Conservation (phyloP, 2,329 filamentous ascomycete species). For the Trichoderma sp. region DNA sequence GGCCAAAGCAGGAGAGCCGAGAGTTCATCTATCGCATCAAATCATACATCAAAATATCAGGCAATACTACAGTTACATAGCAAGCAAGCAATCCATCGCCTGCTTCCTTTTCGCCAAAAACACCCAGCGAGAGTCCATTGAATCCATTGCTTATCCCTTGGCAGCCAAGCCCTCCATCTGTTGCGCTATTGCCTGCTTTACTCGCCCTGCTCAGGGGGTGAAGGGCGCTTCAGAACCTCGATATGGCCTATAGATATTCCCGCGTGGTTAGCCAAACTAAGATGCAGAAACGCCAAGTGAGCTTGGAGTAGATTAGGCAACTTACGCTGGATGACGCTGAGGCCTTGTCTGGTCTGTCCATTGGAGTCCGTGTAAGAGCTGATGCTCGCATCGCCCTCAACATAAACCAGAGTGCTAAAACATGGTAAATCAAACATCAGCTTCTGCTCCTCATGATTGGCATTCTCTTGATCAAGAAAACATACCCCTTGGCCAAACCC, state of each 20-base stretch:
- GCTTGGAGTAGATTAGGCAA: constrained; percentile 28
- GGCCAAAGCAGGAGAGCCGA: constrained; percentile 16
- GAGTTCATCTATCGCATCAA: constrained; percentile 13
- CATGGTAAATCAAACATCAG: neutral
- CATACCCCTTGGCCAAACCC: constrained; percentile 81
- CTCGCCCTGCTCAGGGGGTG: constrained; percentile 32
- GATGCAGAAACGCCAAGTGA: neutral
- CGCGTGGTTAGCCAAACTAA: neutral
- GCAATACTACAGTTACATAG: constrained; percentile 17
- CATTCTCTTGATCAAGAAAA: constrained; percentile 30
- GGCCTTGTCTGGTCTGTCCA: constrained; percentile 62
- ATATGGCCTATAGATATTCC: constrained; percentile 43
- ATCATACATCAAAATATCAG: constrained; percentile 18
- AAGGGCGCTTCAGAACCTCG: constrained; percentile 49
- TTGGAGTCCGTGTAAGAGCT: constrained; percentile 67
- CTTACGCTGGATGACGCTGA: constrained; percentile 83
- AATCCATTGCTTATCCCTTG: neutral
- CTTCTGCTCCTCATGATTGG: neutral
- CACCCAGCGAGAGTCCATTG: neutral
- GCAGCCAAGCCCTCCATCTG: neutral
- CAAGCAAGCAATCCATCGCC: neutral
- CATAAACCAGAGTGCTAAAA: constrained; percentile 70
- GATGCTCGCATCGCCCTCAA: constrained; percentile 81
- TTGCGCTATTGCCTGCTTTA: constrained; percentile 7
- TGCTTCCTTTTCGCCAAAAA: constrained; percentile 7